Evolutionary conservation across 2,329 filamentous ascomycete species (phyloP).

Genomic region (Stagonosporopsis chrysanthemi): DNA sequence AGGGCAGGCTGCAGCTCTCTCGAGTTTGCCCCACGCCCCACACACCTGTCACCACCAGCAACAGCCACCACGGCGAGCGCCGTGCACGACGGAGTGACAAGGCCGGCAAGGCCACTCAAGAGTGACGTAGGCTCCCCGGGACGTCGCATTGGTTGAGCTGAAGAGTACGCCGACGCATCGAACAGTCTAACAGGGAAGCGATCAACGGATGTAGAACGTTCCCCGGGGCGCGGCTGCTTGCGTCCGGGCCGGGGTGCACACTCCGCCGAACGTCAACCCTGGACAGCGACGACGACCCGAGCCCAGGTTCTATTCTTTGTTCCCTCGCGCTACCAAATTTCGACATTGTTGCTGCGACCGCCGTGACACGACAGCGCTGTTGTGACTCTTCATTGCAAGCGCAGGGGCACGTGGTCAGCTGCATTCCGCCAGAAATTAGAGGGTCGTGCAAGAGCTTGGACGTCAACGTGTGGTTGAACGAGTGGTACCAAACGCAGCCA

Average conservation of each 20-base stretch:
- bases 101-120: neutral
- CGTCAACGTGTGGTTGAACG: conserved; percentile 12
- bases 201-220: conserved; percentile 6
- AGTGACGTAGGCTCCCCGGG: neutral
- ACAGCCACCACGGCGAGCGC: neutral
- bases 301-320: conserved; percentile 5
- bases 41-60: neutral
- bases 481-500: conserved; percentile 9
- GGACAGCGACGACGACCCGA: conserved; percentile 6
- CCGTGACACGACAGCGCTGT: conserved; percentile 17
- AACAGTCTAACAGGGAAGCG: conserved; percentile 5
- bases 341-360: conserved; percentile 10
- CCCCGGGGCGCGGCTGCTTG: conserved; percentile 7
- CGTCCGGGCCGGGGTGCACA: conserved; percentile 7
- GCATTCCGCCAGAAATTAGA: conserved; percentile 10
- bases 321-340: conserved; percentile 6
- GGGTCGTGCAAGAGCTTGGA: conserved; percentile 13
- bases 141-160: conserved; percentile 1
- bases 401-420: conserved; percentile 13
- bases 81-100: neutral
- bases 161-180: neutral
- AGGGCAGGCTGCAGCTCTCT: neutral
- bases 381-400: conserved; percentile 12
- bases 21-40: neutral
- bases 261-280: conserved; percentile 11